phyloP scores from a whole-genome alignment of 2,329 filamentous ascomycete species.

The Fusarium robinianum region DNA sequence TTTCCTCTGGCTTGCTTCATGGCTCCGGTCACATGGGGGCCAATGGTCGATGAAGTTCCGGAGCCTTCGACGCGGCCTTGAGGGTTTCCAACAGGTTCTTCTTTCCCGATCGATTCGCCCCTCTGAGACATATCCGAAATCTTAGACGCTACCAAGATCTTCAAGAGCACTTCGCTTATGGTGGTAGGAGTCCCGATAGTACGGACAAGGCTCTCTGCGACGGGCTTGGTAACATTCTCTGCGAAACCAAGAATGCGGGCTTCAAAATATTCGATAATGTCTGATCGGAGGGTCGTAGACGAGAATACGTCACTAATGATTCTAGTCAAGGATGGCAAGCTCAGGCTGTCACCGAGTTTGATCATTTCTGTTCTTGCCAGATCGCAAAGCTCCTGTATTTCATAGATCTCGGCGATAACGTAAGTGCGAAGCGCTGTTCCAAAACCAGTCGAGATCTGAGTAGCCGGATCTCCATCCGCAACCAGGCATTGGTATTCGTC shows the following conservation, averaged over 20 bases:
- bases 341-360: not conserved
- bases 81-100: not conserved
- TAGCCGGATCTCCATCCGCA: not conserved
- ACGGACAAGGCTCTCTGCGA: not conserved
- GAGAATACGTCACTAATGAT: not conserved
- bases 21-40: not conserved
- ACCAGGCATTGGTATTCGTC: constrained; percentile 3
- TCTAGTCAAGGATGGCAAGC: not conserved
- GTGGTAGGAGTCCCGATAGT: not conserved
- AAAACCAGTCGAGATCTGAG: not conserved
- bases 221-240: not conserved
- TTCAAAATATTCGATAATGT: not conserved
- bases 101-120: not conserved
- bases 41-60: not conserved
- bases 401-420: not conserved
- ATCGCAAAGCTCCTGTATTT: not conserved
- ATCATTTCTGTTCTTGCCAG: not conserved
- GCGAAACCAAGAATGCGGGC: not conserved
- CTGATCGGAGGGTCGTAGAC: not conserved
- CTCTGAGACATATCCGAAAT: not conserved
- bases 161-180: not conserved
- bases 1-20: too few relatives aligned
- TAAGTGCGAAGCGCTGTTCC: constrained; percentile 3
- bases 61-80: not conserved
- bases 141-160: not conserved